Percentiles rank a stretch among this genome's conserved stretches.
phyloP scores from a whole-genome alignment of 2,329 filamentous ascomycete genomes.

The Rosellinia necatrix region DNA sequence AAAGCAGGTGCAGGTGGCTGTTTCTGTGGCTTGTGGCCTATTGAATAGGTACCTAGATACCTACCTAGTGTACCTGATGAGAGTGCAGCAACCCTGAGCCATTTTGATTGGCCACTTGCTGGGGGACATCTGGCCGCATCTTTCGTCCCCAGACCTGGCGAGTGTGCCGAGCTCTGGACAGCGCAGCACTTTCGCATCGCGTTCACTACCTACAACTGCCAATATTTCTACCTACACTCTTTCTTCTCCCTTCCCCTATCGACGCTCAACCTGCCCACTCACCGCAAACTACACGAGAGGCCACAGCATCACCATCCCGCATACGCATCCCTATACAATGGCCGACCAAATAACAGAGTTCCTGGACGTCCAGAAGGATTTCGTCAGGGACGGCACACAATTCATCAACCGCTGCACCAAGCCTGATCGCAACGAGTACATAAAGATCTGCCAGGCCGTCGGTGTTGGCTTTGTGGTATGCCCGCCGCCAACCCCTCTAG shows the following conservation, averaged over 20 bases:
- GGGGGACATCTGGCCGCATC: conserved; percentile 35
- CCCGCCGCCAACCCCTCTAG: neutral
- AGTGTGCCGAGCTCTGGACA: conserved; percentile 24
- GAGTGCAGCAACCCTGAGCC: too few species aligned
- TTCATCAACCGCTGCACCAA: conserved; percentile 68
- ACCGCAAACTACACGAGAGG: neutral
- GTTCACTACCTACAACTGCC: neutral
- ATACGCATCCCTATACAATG: conserved; percentile 47
- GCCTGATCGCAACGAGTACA: conserved; percentile 52
- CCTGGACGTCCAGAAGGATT: conserved; percentile 70
- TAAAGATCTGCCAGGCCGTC: conserved; percentile 61
- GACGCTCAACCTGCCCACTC: too few species aligned
- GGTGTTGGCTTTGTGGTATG: conserved; percentile 68
- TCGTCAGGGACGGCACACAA: conserved; percentile 65
- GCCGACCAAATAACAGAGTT: conserved; percentile 72
- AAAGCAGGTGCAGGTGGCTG: conserved; percentile 11
- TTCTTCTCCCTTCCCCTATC: too few species aligned
- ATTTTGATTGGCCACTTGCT: neutral
- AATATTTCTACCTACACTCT: conserved; percentile 1
- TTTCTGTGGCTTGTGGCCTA: conserved; percentile 16
- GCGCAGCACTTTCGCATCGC: conserved; percentile 22
- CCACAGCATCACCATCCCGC: neutral
- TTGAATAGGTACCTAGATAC: too few species aligned
- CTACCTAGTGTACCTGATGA: too few species aligned
- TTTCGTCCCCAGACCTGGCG: neutral